A percentile compares a stretch with the other conserved stretches of the same genome.
phyloP scores from a whole-genome alignment of 2,329 filamentous ascomycete genomes.

The Cyclaneusma minus region DNA sequence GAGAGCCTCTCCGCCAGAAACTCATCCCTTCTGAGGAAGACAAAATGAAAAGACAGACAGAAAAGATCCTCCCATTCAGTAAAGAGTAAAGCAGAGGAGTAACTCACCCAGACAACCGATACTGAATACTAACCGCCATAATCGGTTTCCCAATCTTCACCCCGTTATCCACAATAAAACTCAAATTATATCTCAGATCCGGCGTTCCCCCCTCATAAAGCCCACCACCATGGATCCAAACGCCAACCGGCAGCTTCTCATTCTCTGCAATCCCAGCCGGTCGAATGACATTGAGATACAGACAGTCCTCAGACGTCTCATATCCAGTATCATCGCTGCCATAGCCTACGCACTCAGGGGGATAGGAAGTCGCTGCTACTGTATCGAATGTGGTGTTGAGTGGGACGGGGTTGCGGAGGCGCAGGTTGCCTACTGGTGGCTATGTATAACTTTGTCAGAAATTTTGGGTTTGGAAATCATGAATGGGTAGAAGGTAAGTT shows the following conservation, averaged over 20 bases:
- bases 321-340: constrained; percentile 9
- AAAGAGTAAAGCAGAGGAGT: too few species aligned
- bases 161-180: constrained; percentile 33
- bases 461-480: too few species aligned
- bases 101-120: too few species aligned
- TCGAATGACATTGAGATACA: constrained; percentile 38
- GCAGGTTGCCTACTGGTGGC: constrained; percentile 10
- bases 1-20: too few species aligned
- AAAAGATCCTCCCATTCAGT: too few species aligned
- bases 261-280: constrained; percentile 22
- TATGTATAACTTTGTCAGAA: too few species aligned
- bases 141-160: constrained; percentile 25
- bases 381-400: constrained; percentile 8
- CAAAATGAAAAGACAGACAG: too few species aligned
- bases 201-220: constrained; percentile 25
- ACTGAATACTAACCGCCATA: constrained; percentile 29
- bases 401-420: constrained; percentile 9
- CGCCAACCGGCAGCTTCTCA: constrained; percentile 28
- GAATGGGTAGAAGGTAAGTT: too few species aligned
- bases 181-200: constrained; percentile 39
- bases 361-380: constrained; percentile 7
- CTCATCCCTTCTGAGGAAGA: too few species aligned
- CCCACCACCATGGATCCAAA: constrained; percentile 38
- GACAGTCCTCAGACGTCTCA: constrained; percentile 28
- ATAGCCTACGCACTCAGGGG: constrained; percentile 12